Percentiles rank a stretch among this genome's conserved stretches.
Conservation (phyloP, 768 basidiomycete species). For the Leccinum broughii region DNA sequence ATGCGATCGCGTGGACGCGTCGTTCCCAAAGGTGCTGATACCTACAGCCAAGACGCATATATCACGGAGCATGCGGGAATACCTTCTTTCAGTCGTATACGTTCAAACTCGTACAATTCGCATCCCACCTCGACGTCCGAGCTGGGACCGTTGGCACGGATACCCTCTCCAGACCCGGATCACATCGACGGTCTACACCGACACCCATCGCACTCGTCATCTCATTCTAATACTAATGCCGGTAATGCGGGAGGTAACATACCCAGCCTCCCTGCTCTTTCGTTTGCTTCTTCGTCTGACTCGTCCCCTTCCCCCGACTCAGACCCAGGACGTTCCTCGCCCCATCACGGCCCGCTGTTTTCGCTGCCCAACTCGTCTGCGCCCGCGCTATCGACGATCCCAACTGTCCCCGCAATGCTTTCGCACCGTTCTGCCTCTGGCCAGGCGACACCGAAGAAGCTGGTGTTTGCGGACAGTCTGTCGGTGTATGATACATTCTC, state of each 20-base stretch:
- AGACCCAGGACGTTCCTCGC: constrained; percentile 37
- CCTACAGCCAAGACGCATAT: constrained; percentile 65
- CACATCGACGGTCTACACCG: constrained; percentile 85
- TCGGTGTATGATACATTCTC: constrained; percentile 98
- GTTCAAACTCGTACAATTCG: constrained; percentile 83
- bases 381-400: constrained; percentile 71
- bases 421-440: constrained; percentile 74
- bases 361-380: constrained; percentile 88
- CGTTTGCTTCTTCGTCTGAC: constrained; percentile 48
- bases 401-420: constrained; percentile 48
- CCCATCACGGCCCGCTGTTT: constrained; percentile 54
- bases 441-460: constrained; percentile 68
- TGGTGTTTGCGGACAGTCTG: constrained; percentile 89
- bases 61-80: constrained; percentile 41
- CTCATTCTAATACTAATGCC: constrained; percentile 30
- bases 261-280: constrained; percentile 54
- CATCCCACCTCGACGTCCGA: constrained; percentile 48
- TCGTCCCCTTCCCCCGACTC: constrained; percentile 37
- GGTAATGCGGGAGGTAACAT: constrained; percentile 30
- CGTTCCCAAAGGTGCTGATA: constrained; percentile 54
- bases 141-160: constrained; percentile 74
- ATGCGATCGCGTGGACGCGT: background rate
- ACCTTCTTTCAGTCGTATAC: constrained; percentile 50
- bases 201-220: constrained; percentile 58
- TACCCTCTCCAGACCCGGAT: constrained; percentile 82